A percentile compares a stretch with the other conserved stretches of the same genome.
phyloP scores from a whole-genome alignment of 192 early-diverging fungal genomes.

The Pecoramyces ruminantium region DNA sequence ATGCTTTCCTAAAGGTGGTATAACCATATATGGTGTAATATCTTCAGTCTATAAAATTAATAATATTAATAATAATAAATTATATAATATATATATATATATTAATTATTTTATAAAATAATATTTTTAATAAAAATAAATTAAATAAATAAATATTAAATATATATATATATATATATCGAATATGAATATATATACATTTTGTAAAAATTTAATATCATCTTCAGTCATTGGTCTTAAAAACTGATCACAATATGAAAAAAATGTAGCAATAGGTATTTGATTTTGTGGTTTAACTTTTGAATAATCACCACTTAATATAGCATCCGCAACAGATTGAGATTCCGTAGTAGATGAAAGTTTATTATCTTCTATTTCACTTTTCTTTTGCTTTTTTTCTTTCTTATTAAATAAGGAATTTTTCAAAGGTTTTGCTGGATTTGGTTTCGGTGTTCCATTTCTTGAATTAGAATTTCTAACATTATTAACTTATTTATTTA shows the following conservation, averaged over 20 bases:
- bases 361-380: neutral
- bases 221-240: constrained; percentile 63
- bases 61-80: neutral
- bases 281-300: constrained; percentile 50
- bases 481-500: neutral
- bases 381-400: neutral
- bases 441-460: neutral
- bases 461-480: neutral
- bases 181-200: no score
- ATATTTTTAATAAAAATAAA: no score
- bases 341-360: neutral
- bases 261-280: constrained; percentile 74
- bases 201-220: constrained; percentile 54
- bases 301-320: constrained; percentile 26
- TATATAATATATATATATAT: neutral
- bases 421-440: neutral
- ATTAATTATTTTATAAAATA: no score
- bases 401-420: neutral
- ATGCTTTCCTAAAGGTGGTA: constrained; percentile 58
- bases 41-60: constrained; percentile 25
- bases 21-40: constrained; percentile 48
- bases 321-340: neutral
- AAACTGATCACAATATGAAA: constrained; percentile 67
- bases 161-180: no score
- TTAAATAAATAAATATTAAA: no score